These are phyloP conservation scores for Boletus edulis DNA, from an alignment of 768 basidiomycete species.

Conservation along the genomic window DNA sequence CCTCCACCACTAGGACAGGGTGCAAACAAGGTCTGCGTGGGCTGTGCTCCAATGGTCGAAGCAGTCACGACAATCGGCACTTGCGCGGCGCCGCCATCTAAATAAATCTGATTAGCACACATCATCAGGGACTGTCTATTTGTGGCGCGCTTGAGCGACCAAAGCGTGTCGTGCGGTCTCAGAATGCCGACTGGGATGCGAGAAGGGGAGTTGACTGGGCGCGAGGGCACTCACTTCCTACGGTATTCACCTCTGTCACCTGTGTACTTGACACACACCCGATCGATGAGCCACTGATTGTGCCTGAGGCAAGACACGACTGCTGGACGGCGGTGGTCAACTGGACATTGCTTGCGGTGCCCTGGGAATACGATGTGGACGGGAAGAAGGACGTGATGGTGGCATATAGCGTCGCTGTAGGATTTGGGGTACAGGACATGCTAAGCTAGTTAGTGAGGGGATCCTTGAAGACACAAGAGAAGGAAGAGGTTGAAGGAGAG, in stretches of 20 bases:
- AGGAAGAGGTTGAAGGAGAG: neutral
- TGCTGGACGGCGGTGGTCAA: slow-evolving; percentile 33
- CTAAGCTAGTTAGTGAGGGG: neutral
- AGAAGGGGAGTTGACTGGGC: neutral
- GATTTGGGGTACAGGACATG: slow-evolving; percentile 41
- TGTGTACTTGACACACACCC: slow-evolving; percentile 29
- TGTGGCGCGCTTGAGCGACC: neutral
- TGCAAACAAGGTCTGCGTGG: slow-evolving; percentile 42
- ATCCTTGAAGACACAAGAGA: neutral
- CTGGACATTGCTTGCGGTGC: slow-evolving; percentile 30
- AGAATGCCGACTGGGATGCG: neutral
- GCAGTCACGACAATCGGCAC: slow-evolving; percentile 42
- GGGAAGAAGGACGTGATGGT: slow-evolving; percentile 34
- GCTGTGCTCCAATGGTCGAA: slow-evolving; percentile 27
- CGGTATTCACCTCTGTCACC: slow-evolving; percentile 31
- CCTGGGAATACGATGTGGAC: slow-evolving; percentile 38
- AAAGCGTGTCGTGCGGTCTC: slow-evolving; percentile 21
- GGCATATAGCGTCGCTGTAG: slow-evolving; percentile 43
- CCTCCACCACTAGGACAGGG: slow-evolving; percentile 32
- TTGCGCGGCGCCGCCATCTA: slow-evolving; percentile 32
- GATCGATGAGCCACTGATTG: slow-evolving; percentile 22
- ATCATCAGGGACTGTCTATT: slow-evolving; percentile 1
- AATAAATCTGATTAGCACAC: slow-evolving; percentile 14
- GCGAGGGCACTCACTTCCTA: slow-evolving; percentile 32
- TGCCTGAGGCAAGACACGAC: slow-evolving; percentile 33